A percentile compares a stretch with the other conserved stretches of the same genome.
These are phyloP conservation scores for Chlamydomonas eustigma DNA, from an alignment of 139 green algal genomes.

Conservation along the genomic window DNA sequence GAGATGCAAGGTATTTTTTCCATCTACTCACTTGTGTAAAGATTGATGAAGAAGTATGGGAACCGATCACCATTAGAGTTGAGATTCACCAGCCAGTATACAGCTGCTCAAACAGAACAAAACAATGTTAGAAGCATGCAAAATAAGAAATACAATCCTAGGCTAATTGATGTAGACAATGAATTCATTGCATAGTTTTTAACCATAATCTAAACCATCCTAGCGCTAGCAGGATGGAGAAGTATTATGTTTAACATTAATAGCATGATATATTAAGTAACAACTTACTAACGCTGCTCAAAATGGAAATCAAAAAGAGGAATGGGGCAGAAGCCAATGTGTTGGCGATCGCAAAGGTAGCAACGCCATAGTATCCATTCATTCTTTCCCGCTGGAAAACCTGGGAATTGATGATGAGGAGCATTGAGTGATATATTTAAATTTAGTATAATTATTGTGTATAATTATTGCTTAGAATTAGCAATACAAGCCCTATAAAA, in stretches of 20 bases:
- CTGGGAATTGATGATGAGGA: background rate
- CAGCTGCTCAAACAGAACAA: conserved; percentile 10
- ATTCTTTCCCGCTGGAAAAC: conserved; percentile 45
- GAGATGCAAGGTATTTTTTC: background rate
- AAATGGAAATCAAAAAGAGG: conserved; percentile 62
- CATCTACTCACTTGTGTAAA: conserved; percentile 40
- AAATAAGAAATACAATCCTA: too few relatives aligned
- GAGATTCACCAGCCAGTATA: conserved; percentile 34
- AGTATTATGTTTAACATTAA: background rate
- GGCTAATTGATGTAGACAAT: too few relatives aligned
- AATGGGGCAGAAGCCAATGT: conserved; percentile 62
- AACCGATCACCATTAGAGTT: conserved; percentile 41
- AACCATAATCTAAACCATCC: too few relatives aligned
- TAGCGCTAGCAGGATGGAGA: too few relatives aligned
- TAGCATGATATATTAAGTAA: background rate
- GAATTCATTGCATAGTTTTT: too few relatives aligned
- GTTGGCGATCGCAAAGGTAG: conserved; percentile 55
- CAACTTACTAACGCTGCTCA: conserved; percentile 22
- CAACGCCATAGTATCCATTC: conserved; percentile 68
- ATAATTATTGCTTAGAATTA: too few relatives aligned
- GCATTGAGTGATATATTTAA: background rate
- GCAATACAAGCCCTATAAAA: too few relatives aligned
- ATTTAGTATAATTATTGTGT: too few relatives aligned
- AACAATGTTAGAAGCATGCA: background rate
- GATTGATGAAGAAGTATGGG: conserved; percentile 60